Evolutionary conservation across 2,329 filamentous ascomycete species (phyloP).

Genomic region (Cordyceps militaris): DNA sequence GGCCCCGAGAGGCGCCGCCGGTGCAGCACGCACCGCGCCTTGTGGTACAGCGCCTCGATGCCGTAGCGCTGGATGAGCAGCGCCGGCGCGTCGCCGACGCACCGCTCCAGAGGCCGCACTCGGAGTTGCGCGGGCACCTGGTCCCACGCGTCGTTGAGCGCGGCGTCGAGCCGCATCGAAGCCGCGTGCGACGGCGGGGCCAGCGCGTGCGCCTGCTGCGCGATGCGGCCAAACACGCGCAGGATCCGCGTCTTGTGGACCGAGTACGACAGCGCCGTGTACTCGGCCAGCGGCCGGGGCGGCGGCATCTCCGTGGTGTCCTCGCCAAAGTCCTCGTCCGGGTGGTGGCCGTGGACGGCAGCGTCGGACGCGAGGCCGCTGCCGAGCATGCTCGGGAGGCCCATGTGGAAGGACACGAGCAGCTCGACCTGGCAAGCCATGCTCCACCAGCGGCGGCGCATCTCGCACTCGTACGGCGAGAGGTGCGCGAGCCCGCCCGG

Average conservation of each 20-base stretch:
- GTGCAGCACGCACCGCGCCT: constrained; percentile 49
- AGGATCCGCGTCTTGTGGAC: constrained; percentile 44
- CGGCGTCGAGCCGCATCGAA: constrained; percentile 39
- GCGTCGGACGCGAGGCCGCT: constrained; percentile 58
- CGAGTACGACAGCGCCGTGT: constrained; percentile 51
- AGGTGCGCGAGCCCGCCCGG: constrained; percentile 44
- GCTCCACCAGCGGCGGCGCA: constrained; percentile 47
- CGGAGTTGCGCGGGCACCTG: constrained; percentile 42
- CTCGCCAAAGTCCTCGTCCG: constrained; percentile 59
- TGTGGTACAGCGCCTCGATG: constrained; percentile 45
- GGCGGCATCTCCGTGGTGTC: constrained; percentile 47
- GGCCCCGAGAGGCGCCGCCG: constrained; percentile 43
- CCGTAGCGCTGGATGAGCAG: constrained; percentile 47
- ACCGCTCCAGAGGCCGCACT: constrained; percentile 40
- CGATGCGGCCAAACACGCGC: constrained; percentile 43
- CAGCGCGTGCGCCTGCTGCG: constrained; percentile 42
- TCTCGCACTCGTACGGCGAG: constrained; percentile 46
- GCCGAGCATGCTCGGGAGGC: constrained; percentile 60
- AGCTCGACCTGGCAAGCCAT: constrained; percentile 53
- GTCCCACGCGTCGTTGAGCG: constrained; percentile 39
- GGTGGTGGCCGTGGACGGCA: constrained; percentile 51
- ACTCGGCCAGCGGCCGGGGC: constrained; percentile 48
- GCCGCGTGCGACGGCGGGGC: constrained; percentile 41
- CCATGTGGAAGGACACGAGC: constrained; percentile 60
- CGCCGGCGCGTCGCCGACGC: constrained; percentile 40